These are phyloP conservation scores for Thermothielavioides terrestris DNA, from an alignment of 495 filamentous ascomycete genomes.

Conservation along the genomic window DNA sequence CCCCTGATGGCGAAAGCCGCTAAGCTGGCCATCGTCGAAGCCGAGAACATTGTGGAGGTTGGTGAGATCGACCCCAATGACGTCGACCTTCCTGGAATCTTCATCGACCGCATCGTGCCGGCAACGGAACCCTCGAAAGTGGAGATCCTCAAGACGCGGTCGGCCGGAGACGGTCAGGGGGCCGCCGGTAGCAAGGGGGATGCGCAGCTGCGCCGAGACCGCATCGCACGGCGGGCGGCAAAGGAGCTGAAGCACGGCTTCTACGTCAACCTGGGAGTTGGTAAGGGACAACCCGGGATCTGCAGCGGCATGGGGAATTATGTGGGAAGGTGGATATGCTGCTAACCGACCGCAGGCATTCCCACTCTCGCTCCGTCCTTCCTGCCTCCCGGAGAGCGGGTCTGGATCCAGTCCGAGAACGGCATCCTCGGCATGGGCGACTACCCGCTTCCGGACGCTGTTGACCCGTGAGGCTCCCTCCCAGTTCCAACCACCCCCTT, in stretches of 20 bases:
- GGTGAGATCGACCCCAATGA: slow-evolving; percentile 50
- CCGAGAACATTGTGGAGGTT: slow-evolving; percentile 56
- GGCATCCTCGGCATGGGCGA: slow-evolving; percentile 55
- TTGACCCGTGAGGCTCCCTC: slow-evolving; percentile 40
- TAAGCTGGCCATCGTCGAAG: slow-evolving; percentile 54
- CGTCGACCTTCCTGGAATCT: slow-evolving; percentile 56
- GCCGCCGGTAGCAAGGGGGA: slow-evolving; percentile 15
- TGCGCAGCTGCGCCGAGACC: slow-evolving; percentile 38
- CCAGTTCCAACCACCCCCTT: background rate
- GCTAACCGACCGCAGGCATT: slow-evolving; percentile 33
- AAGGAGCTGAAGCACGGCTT: slow-evolving; percentile 56
- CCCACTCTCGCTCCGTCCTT: slow-evolving; percentile 54
- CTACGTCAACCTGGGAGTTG: slow-evolving; percentile 61
- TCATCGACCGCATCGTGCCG: slow-evolving; percentile 54
- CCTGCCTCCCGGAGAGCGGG: slow-evolving; percentile 39
- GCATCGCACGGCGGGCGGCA: slow-evolving; percentile 52
- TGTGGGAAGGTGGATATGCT: background rate
- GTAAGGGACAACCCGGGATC: slow-evolving; percentile 14
- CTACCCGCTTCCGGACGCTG: slow-evolving; percentile 44
- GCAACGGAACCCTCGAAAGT: slow-evolving; percentile 46
- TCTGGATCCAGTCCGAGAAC: slow-evolving; percentile 55
- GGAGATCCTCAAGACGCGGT: slow-evolving; percentile 46
- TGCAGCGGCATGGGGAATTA: background rate
- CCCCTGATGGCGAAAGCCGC: slow-evolving; percentile 56
- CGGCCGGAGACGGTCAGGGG: slow-evolving; percentile 14